Evolutionary conservation across 129 eudicot species (phyloP), one percentile per base, ranked within the genome.

Genomic region (Artemisia annua): DNA sequence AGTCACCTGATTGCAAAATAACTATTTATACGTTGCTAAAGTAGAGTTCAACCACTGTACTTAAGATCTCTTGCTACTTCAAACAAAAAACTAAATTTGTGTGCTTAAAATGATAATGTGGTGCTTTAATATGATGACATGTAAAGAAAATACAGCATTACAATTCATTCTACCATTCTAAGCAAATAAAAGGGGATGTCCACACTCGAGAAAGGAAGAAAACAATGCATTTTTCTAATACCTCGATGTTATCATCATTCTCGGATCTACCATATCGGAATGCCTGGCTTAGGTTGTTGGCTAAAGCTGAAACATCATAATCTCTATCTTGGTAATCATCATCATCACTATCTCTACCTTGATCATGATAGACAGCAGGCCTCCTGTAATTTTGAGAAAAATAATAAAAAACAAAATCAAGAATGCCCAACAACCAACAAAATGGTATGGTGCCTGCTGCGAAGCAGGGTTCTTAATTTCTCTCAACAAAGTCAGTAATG

Each of bases 271-370:
- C 97, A 75, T 90, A 94, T 61, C 83, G 92, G 60, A 92, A 92
- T 48, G 96, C 96, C 79, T 89, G 96, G 79, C 95, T 92, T 67
- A 89, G 72, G 75, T 92, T 92, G 72, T 89, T 92, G 30, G 98
- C 98, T 63, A 89, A 75, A 65, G 95, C 95, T 65, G 98, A 94
- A 70, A 92, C 98, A 54, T 92, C 98, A 70, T 81, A 92, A 73
- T 92, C 98, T 67, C 95, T 79, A 68, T 92, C 96, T 79, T 89
- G 98, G 78, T 89, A 92, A 73, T 92, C 98, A 73, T 92, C 97
- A 66, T 92, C 98, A 73, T 92, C 98, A 63, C 96, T 92, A 55
- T 92, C 98, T 82, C 98, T 85, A 58, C 81, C 86, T 65, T 93
- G 88, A 39, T 94, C 98, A 50, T 87, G 98, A 26, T 87, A 81